Evolutionary conservation across 2,329 filamentous ascomycete species (phyloP), one percentile per base, ranked within the genome.

Genomic region (Aspergillus proliferans): DNA sequence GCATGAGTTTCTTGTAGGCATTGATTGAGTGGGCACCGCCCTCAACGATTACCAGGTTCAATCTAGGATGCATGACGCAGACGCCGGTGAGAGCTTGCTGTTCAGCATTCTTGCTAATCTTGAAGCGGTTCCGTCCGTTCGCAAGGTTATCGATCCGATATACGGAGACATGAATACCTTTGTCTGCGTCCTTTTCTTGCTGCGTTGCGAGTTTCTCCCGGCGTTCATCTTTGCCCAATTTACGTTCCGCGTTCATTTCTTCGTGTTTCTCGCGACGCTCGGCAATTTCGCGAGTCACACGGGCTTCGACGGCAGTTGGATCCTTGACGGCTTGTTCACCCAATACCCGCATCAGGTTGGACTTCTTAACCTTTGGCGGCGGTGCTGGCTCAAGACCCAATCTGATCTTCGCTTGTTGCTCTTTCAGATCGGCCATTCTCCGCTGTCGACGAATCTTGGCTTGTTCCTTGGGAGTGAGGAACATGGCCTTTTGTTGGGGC

Each of bases 331-430:
- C 85, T 70, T 89, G 86, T 65, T 96, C 89, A 54, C 93, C 93
- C 48, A 96, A 78, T 26, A 98, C 93, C 50, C 91, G 86, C 93
- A 98, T 98, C 65, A 98, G 81, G 68, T 98, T 98, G 50, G 86
- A 88, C 70, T 94, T 94, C 73, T 96, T 97, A 58, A 98, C 89
- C 71, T 97, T 98, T 9, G 93, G 92, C 22, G 91, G 87, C 24
- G 91, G 90, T 18, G 92, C 88, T 3, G 91, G 89, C 52, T 92
- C 86, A 12, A 98, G 78, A 18, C 93, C 93, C 9, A 98, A 76
- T 50, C 92, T 82, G 53, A 97, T 93, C 74, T 98, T 97, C 34
- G 92, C 91, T 71, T 98, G 93, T 64, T 91, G 85, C 70, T 98
- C 94, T 68, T 97, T 97, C 55, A 95, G 76, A 54, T 96, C 89